phyloP scores from a whole-genome alignment of 306 rosid genomes.

The Cajanus cajan region DNA sequence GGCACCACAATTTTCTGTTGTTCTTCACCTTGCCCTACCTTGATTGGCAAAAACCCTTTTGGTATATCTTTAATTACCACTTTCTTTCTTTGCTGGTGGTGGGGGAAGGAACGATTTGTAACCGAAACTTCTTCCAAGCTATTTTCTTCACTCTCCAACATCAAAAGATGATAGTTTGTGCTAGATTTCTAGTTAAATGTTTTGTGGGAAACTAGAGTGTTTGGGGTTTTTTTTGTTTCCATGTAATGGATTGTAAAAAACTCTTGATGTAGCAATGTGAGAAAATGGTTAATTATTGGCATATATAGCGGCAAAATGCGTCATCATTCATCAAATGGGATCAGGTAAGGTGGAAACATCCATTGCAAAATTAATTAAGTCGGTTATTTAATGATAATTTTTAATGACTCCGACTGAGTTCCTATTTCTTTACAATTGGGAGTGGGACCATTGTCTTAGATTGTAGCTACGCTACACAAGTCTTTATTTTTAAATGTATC shows the following conservation, averaged over 20 bases:
- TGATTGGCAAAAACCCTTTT: constrained; percentile 70
- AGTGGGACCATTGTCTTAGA: background rate
- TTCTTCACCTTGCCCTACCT: constrained; percentile 65
- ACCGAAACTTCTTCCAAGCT: background rate
- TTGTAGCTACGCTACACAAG: background rate
- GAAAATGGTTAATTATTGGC: background rate
- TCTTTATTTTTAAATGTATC: background rate
- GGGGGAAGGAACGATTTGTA: background rate
- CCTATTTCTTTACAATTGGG: constrained; percentile 1
- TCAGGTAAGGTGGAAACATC: background rate
- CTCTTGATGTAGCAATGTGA: background rate
- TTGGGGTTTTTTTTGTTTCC: background rate
- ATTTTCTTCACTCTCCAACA: constrained; percentile 23
- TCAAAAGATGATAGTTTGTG: background rate
- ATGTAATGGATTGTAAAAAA: background rate
- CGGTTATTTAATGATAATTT: constrained; percentile 21
- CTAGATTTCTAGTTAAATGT: background rate
- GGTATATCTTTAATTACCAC: constrained; percentile 13
- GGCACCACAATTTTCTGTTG: constrained; percentile 75
- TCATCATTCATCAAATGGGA: background rate
- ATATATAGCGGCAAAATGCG: background rate
- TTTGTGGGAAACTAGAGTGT: background rate
- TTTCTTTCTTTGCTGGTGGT: constrained; percentile 23
- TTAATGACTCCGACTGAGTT: background rate
- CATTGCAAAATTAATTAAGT: background rate